Base-by-base conservation (phyloP, 139 green algal genomes). In the Micromonas pusilla region DNA sequence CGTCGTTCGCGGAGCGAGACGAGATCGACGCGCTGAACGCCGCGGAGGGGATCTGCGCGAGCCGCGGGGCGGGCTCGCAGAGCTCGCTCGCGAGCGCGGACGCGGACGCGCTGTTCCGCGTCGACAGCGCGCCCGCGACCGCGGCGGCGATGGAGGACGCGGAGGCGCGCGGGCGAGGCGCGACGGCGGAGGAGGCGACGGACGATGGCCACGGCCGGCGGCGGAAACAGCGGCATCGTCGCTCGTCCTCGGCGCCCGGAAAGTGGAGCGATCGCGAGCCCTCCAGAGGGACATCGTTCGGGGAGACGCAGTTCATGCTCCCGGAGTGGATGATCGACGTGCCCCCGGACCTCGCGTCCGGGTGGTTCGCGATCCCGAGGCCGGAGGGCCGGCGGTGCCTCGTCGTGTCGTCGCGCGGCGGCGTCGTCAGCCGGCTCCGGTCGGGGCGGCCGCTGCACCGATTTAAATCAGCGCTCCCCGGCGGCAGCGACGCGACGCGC, bases 241-340 rank as follows among this genome's bases (percentile, higher is more conserved):
- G 45, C 66, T 53, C 26, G 66, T 20, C 28, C 30, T 28, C 28
- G 66, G 28, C 28, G 28, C 30, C 66, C 30, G 66, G 28, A 3
- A 36, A 73, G 25, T 28, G 20, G 66, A 23, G 23, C 16, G 63
- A 16, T 9, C 45, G 45, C 45, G 45, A 57, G n/a, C n/a, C n/a
- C n/a, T n/a, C n/a, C n/a, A n/a, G n/a, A n/a, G n/a, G n/a, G n/a
- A n/a, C 71, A 20, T 13, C 34, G 3, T 83, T 80, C 57, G 95
- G 87, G 71, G 87, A 86, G 19, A 65, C 73, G 25, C 89, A 96
- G 87, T 80, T 97, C 9, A 93, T 94, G 90, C 83, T 87, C 25
- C 91, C 91, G 4, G 90, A 97, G 75, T 97, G 93, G 93, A 87
- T 97, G 82, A 85, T 90, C 3, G 93, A 96, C 30, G 81, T 96